Evolutionary conservation across 768 basidiomycete genomes (phyloP).

Genomic region (Panellus pusillus): DNA sequence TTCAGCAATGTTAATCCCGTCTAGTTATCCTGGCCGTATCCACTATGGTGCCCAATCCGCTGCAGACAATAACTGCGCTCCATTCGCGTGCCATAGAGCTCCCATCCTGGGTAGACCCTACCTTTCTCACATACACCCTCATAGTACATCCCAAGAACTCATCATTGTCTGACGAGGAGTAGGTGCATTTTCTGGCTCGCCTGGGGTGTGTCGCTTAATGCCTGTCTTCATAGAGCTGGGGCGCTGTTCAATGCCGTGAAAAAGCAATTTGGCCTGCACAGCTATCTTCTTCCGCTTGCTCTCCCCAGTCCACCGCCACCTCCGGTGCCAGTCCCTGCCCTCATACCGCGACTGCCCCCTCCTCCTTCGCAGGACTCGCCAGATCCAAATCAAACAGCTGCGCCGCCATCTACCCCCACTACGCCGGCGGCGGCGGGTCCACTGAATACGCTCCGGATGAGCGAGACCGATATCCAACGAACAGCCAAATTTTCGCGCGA

Average conservation of each 20-base stretch:
- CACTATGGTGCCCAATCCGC: constrained; percentile 76
- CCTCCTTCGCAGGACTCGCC: constrained; percentile 39
- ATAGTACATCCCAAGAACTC: constrained; percentile 76
- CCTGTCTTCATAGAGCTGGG: constrained; percentile 49
- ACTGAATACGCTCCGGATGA: constrained; percentile 52
- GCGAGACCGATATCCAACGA: constrained; percentile 72
- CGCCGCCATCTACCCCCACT: constrained; percentile 26
- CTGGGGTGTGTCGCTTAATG: constrained; percentile 2
- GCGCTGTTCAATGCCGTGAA: constrained; percentile 86
- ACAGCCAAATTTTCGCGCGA: constrained; percentile 81
- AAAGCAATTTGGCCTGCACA: constrained; percentile 81
- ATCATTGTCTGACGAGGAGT: constrained; percentile 78
- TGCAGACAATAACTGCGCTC: constrained; percentile 77
- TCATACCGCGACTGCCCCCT: constrained; percentile 67
- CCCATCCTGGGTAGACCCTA: constrained; percentile 80
- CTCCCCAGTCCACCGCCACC: constrained; percentile 64
- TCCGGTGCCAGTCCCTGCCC: constrained; percentile 65
- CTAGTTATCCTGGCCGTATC: constrained; percentile 82
- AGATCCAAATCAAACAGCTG: constrained; percentile 22
- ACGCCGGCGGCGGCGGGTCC: constrained; percentile 14
- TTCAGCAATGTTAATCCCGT: constrained; percentile 15
- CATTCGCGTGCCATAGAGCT: constrained; percentile 66
- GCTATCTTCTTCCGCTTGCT: constrained; percentile 63
- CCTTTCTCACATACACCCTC: constrained; percentile 68
- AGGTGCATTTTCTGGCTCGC: constrained; percentile 31